phyloP scores from a whole-genome alignment of 371 early-diverging fungal genomes.

The Conidiobolus incongruus region DNA sequence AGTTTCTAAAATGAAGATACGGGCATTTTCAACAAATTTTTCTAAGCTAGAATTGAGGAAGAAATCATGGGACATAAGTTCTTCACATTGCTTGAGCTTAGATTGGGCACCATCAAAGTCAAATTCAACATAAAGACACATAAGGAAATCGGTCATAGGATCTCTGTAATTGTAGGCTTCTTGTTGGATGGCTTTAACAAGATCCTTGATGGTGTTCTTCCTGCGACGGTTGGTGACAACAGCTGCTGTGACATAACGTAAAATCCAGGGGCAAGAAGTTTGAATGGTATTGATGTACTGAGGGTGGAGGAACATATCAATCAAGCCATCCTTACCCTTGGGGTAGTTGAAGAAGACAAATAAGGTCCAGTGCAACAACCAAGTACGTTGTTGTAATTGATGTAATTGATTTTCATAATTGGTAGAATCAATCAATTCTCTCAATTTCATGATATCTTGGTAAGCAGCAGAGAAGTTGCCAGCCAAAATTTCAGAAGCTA shows the following conservation, averaged over 20 bases:
- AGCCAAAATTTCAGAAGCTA: constrained; percentile 81
- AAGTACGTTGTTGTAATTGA: constrained; percentile 77
- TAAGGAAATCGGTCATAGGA: constrained; percentile 79
- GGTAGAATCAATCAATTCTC: constrained; percentile 64
- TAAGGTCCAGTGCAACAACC: constrained; percentile 89
- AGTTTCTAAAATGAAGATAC: constrained; percentile 80
- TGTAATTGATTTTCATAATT: too few species aligned
- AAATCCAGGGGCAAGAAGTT: constrained; percentile 84
- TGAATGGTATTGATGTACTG: constrained; percentile 89
- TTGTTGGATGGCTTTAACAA: constrained; percentile 71
- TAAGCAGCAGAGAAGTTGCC: constrained; percentile 83
- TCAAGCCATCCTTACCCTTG: constrained; percentile 74
- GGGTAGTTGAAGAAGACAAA: constrained; percentile 95
- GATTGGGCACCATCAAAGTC: constrained; percentile 85
- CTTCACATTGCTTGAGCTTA: constrained; percentile 71
- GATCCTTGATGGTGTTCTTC: constrained; percentile 66
- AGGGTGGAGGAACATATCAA: constrained; percentile 78
- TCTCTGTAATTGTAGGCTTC: constrained; percentile 60
- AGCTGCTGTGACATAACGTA: constrained; percentile 78
- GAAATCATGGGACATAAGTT: constrained; percentile 64
- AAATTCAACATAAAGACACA: constrained; percentile 67
- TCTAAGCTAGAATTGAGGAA: constrained; percentile 61
- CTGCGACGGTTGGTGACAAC: constrained; percentile 77
- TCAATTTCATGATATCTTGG: constrained; percentile 64
- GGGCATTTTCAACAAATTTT: constrained; percentile 81